These are phyloP conservation scores for Yamadazyma paraphyllophila DNA, from an alignment of 805 yeast genomes.

Conservation along the genomic window DNA sequence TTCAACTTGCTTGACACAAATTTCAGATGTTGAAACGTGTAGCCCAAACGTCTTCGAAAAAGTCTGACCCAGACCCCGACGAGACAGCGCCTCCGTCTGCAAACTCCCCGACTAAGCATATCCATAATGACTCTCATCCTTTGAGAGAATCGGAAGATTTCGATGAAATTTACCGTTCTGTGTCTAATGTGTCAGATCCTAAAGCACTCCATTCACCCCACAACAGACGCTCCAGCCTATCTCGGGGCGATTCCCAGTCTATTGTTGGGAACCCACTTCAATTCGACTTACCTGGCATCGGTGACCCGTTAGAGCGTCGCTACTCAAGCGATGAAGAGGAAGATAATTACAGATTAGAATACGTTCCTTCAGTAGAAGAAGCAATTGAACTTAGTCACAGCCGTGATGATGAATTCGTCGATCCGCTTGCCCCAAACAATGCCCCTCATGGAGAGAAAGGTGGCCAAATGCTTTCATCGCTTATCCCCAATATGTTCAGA, in stretches of 20 bases:
- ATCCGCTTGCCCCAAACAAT: background rate
- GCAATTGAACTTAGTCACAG: background rate
- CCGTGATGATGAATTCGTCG: background rate
- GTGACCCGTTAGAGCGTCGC: constrained; percentile 33
- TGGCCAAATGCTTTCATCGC: constrained; percentile 15
- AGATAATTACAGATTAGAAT: constrained; percentile 14
- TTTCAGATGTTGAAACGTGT: background rate
- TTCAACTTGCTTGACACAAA: background rate
- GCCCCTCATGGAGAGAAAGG: background rate
- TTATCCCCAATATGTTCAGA: constrained; percentile 17
- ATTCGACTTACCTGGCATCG: constrained; percentile 18
- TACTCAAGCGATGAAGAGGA: constrained; percentile 32
- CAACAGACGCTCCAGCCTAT: background rate
- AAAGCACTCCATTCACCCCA: background rate
- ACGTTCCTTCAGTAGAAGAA: constrained; percentile 6
- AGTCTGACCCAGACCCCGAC: background rate
- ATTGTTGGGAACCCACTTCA: constrained; percentile 27
- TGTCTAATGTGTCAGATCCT: constrained; percentile 7
- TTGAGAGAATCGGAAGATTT: constrained; percentile 16
- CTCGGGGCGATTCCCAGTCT: background rate
- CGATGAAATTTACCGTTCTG: constrained; percentile 16
- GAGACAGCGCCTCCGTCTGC: background rate
- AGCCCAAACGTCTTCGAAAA: background rate
- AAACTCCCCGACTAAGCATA: background rate
- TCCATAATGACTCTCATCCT: background rate